Evolutionary conservation across 139 green algal genomes (phyloP), one percentile per base, ranked within the genome.

Genomic region (Nannochloris sp.): DNA sequence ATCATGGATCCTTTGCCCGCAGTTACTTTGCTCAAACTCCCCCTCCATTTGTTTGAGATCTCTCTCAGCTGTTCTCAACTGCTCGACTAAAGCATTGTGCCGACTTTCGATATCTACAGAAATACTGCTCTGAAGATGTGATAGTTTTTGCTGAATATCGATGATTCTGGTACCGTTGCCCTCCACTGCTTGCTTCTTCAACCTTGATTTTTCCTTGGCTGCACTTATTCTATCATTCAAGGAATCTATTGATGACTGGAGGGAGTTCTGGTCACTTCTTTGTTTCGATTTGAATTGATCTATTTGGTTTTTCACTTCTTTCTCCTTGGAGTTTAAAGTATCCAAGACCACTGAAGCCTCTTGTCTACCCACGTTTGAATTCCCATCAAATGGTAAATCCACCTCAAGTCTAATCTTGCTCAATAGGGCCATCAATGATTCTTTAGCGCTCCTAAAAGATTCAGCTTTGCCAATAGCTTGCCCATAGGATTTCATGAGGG

Each of bases 181-280:
- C 36, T 50, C 44, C 13, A 77, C 13, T 43, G 75, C 59, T 51
- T 74, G 62, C 23, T 60, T 46, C 63, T 78, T 81, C 62, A 85
- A 59, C 4, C 74, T 71, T 60, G 68, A 51, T 23, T 36, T 58
- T 65, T 81, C 74, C 25, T 56, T 20, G 2, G 58, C 56, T 28
- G 60, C 64, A 6, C 61, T 76, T 20, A 84, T 61, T 20, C 69
- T 33, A 5, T 17, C n/a, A 37, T 56, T 29, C 37, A 69, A 28
- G 40, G 60, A 20, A 61, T 68, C 60, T 53, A 53, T 53, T 28
- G 16, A 23, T 23, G 16, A 20, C n/a, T 53, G 46, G 10, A 53
- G n/a, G n/a, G 33, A 40, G 33, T 40, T 40, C 33, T 40, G 33
- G 33, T 40, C 33, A 2, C 33, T 40, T 8, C 33, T 40, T 40